These are phyloP conservation scores for Phaeoacremonium minimum DNA, from an alignment of 2,329 filamentous ascomycete species.

Conservation along the genomic window DNA sequence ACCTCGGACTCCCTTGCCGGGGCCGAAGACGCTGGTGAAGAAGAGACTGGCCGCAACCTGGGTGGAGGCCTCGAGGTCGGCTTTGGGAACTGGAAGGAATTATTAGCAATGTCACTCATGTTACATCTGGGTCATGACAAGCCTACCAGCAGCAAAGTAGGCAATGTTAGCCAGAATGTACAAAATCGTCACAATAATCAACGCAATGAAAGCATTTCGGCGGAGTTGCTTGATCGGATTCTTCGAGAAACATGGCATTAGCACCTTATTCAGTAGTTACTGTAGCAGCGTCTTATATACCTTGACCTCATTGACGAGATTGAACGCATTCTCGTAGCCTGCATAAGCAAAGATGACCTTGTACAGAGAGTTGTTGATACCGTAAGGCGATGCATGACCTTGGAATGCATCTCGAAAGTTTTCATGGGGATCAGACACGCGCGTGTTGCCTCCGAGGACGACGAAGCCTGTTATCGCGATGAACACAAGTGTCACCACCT, in stretches of 20 bases:
- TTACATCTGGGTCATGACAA: not conserved
- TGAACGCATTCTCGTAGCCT: constrained; percentile 56
- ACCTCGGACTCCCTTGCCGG: constrained; percentile 34
- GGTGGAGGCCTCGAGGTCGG: constrained; percentile 43
- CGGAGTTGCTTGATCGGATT: constrained; percentile 54
- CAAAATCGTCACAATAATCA: constrained; percentile 44
- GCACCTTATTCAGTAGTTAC: too few species aligned
- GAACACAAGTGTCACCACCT: constrained; percentile 55
- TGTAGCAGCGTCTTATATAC: too few species aligned
- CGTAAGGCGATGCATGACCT: constrained; percentile 37
- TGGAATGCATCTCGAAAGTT: constrained; percentile 54
- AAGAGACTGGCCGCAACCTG: constrained; percentile 52
- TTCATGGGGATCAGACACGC: constrained; percentile 40
- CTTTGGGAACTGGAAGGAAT: constrained; percentile 36
- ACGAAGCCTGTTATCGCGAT: constrained; percentile 53
- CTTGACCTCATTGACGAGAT: constrained; percentile 55
- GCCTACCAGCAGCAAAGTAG: constrained; percentile 46
- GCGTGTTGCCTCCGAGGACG: constrained; percentile 50
- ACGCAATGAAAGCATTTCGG: constrained; percentile 41
- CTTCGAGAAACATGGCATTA: too few species aligned
- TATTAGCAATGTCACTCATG: not conserved
- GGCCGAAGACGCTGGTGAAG: constrained; percentile 54
- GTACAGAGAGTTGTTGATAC: constrained; percentile 54
- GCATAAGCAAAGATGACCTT: constrained; percentile 56
- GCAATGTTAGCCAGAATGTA: constrained; percentile 58